These are phyloP conservation scores for Zymoseptoria brevis DNA, from an alignment of 2,329 filamentous ascomycete species.

Conservation along the genomic window DNA sequence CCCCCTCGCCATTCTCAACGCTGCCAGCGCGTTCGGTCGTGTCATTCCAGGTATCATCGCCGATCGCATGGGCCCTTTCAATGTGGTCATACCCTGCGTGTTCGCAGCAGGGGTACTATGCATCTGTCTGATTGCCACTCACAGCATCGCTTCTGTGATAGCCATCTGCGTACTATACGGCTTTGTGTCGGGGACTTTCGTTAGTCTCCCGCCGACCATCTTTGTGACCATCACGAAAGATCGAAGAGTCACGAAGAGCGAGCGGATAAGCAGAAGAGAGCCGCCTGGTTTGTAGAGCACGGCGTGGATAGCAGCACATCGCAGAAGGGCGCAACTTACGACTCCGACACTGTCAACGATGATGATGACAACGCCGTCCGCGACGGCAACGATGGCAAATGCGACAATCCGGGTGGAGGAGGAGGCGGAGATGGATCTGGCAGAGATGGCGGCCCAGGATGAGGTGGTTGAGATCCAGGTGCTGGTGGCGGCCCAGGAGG, in stretches of 20 bases:
- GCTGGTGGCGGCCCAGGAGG: too few species aligned
- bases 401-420: too few species aligned
- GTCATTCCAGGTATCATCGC: conserved; percentile 40
- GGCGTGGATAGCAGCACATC: too few species aligned
- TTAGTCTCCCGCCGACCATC: conserved; percentile 40
- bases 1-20: conserved; percentile 60
- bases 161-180: conserved; percentile 40
- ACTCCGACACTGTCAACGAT: too few species aligned
- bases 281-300: too few species aligned
- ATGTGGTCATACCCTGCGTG: conserved; percentile 40
- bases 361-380: too few species aligned
- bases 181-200: conserved; percentile 43
- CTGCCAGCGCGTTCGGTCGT: conserved; percentile 41
- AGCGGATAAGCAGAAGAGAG: too few species aligned
- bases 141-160: conserved; percentile 32
- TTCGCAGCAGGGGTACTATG: conserved; percentile 35
- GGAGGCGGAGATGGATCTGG: too few species aligned
- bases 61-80: conserved; percentile 40
- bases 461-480: too few species aligned
- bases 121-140: conserved; percentile 34
- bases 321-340: too few species aligned
- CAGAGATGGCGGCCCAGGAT: too few species aligned
- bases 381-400: too few species aligned
- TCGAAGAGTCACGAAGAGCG: conserved; percentile 25
- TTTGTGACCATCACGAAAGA: conserved; percentile 37